Conservation (phyloP, 208 protist genomes). For the Leptomonas pyrrhocoris region DNA sequence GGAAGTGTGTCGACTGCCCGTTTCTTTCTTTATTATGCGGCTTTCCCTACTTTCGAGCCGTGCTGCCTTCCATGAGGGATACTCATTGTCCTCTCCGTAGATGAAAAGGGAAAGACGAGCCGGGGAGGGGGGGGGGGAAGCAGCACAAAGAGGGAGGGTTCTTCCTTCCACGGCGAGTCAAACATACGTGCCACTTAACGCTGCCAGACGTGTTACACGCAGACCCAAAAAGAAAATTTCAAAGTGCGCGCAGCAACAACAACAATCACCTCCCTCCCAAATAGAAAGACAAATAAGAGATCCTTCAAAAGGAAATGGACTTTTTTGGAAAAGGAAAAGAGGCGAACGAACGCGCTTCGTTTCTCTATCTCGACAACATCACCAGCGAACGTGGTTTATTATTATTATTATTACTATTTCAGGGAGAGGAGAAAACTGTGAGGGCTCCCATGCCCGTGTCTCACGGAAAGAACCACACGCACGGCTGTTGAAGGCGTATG, state of each 20-base stretch:
- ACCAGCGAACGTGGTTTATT: background rate
- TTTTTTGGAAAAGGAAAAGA: background rate
- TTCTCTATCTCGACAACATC: too few relatives aligned
- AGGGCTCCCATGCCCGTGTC: too few relatives aligned
- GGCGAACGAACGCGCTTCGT: too few relatives aligned
- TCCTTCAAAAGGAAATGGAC: too few relatives aligned
- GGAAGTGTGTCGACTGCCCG: too few relatives aligned
- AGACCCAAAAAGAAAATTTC: conserved; percentile 5
- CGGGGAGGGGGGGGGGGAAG: background rate
- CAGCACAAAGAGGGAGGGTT: background rate
- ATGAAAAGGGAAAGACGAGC: background rate
- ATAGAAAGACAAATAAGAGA: too few relatives aligned
- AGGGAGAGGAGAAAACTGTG: background rate
- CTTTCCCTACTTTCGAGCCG: too few relatives aligned
- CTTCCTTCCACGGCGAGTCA: background rate
- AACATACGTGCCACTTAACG: conserved; percentile 8
- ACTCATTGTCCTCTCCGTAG: too few relatives aligned
- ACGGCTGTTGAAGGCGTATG: too few relatives aligned
- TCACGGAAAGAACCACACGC: too few relatives aligned
- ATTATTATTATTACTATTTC: conserved; percentile 5
- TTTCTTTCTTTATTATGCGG: too few relatives aligned
- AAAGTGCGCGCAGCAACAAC: background rate
- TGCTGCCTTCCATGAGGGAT: too few relatives aligned
- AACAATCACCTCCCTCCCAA: background rate
- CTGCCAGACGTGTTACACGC: conserved; percentile 13